phyloP scores from a whole-genome alignment of 2,329 filamentous ascomycete species.

The Cryphonectria japonica region DNA sequence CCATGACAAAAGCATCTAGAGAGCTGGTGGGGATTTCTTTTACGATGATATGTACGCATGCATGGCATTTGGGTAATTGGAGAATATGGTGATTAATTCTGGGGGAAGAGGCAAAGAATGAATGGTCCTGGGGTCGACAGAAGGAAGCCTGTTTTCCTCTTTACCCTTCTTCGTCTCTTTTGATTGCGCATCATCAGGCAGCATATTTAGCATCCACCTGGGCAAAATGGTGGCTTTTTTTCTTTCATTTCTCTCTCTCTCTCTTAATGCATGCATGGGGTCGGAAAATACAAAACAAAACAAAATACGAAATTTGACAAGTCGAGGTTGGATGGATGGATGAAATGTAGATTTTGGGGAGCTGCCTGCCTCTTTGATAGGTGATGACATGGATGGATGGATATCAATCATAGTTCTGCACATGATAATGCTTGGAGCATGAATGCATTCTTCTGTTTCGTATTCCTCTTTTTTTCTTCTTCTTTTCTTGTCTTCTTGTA shows the following conservation, averaged over 20 bases:
- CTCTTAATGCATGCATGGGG: not conserved
- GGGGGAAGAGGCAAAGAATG: not conserved
- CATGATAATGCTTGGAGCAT: too few relatives aligned
- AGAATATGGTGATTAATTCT: not conserved
- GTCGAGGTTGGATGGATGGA: not conserved
- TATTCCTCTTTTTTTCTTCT: too few relatives aligned
- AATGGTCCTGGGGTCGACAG: not conserved
- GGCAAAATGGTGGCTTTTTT: not conserved
- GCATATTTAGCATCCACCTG: not conserved
- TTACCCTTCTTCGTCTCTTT: not conserved
- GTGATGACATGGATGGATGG: too few relatives aligned
- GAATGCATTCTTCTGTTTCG: too few relatives aligned
- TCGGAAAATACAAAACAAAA: not conserved
- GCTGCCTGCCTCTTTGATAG: too few relatives aligned
- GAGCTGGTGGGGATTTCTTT: not conserved
- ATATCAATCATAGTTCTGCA: too few relatives aligned
- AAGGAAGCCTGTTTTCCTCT: not conserved
- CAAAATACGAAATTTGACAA: not conserved
- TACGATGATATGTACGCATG: constrained; percentile 1
- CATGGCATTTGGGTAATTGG: not conserved
- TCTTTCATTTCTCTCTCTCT: not conserved
- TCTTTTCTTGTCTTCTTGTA: too few relatives aligned
- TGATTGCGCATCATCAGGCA: not conserved
- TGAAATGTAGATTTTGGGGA: not conserved
- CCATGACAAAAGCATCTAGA: constrained; percentile 2